Evolutionary conservation across 495 filamentous ascomycete genomes (phyloP), one percentile per base, ranked within the genome.

Genomic region (Daldinia bambusicola): DNA sequence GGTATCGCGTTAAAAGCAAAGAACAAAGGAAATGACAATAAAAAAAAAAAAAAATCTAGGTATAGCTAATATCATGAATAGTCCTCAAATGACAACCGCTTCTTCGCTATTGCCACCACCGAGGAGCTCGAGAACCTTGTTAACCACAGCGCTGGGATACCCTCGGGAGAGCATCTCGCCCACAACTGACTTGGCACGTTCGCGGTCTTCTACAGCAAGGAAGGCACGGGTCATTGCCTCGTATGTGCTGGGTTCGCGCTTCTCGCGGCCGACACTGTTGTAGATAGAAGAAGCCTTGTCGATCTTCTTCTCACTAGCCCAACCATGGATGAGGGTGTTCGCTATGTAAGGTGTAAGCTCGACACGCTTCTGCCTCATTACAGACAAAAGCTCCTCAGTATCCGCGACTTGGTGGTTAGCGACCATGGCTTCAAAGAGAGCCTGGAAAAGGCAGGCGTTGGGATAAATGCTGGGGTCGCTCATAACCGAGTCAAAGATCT

Each of bases 261-360:
- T 92, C 34, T 88, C 85, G 30, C 84, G 84, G 37, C 89, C 86
- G 40, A 99, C 87, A 52, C 86, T 82, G 41, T 90, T 85, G 77
- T 97, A 99, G 70, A 98, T 88, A 6, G 84, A 82, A 79, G 90
- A 88, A 40, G 93, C 92, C 79, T 92, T 93, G 58, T 78, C 80
- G 30, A 99, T 92, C 61, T 94, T 86, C 79, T 90, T 91, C 78
- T 92, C 92, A 32, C 88, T 83, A 38, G 96, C 93, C 95, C 95
- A 99, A 67, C 95, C 95, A 73, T 98, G 93, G 77, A 99, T 99
- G n/a, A 99, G 88, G 1, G 93, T 97, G 84, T 99, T 99, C 73
- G 96, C 95, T 72, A 99, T 98, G 81, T 99, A 99, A 1, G 95
- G 91, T 4, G 96, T 98, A 86, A 98, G 89, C 61, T 92, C 91